These are phyloP conservation scores for Amesomyces nigricolor DNA, from an alignment of 2,329 filamentous ascomycete genomes.

Conservation along the genomic window DNA sequence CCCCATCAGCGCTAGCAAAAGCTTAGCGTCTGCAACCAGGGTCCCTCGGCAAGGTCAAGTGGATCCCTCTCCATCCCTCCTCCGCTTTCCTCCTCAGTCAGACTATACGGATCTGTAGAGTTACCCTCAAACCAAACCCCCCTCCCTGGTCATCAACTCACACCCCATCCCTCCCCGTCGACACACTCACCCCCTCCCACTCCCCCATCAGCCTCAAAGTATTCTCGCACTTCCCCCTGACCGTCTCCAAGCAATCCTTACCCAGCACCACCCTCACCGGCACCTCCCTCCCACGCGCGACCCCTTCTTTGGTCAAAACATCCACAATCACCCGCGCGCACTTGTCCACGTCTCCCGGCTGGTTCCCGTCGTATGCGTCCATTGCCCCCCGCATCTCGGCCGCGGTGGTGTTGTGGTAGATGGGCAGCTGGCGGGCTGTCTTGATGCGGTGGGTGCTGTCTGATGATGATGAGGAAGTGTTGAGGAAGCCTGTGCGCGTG, in stretches of 20 bases:
- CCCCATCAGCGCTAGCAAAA: too few relatives aligned
- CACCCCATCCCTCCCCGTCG: constrained; percentile 28
- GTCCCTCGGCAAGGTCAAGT: too few relatives aligned
- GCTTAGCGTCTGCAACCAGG: too few relatives aligned
- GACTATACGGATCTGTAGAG: too few relatives aligned
- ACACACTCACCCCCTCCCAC: constrained; percentile 42
- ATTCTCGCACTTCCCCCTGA: constrained; percentile 39
- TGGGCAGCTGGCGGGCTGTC: constrained; percentile 16
- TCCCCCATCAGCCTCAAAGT: constrained; percentile 42
- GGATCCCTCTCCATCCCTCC: neutral
- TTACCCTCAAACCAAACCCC: too few relatives aligned
- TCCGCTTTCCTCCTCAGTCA: too few relatives aligned
- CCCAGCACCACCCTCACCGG: constrained; percentile 52
- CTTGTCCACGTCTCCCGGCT: constrained; percentile 43
- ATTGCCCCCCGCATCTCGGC: constrained; percentile 24
- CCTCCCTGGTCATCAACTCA: too few relatives aligned
- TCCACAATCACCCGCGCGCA: constrained; percentile 40
- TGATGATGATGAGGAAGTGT: neutral
- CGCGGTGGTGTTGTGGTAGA: constrained; percentile 17
- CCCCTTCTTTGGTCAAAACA: constrained; percentile 45
- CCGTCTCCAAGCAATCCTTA: constrained; percentile 39
- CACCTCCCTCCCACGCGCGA: constrained; percentile 42
- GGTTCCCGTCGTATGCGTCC: constrained; percentile 34
- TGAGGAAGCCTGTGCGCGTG: constrained; percentile 35
- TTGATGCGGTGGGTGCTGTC: constrained; percentile 19